Base-by-base conservation (phyloP, 306 rosid genomes). In the Lathyrus tuberosus region DNA sequence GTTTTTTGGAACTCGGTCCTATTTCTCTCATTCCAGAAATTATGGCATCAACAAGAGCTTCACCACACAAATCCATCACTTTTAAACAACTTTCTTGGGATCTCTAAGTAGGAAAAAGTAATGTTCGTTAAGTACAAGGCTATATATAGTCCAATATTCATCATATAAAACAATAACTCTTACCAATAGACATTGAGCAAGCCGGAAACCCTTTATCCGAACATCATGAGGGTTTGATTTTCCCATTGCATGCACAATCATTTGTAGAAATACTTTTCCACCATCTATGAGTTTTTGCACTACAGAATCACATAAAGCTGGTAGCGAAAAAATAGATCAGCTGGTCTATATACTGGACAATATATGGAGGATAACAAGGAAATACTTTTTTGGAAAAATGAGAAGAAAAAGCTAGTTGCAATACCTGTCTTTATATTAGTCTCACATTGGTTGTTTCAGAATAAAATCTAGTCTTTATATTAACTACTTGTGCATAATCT, bases 291-390 rank as follows among this genome's bases (percentile, higher is more conserved):
- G 83, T 54, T 82, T 88, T 65, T 61, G 60, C 41, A 90, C 90
- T 57, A 85, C 96, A 67, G 46, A 70, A 70, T 84, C 86, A 76
- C 98, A 93, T 75, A 93, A 71, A 84, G 94, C 98, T 88, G 87
- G 80, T 71, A 62, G 51, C 30, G 69, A 10, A 74, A 76, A 80
- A 20, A 53, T 54, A 76, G 72, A 81, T 65, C 26, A 51, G 71
- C 42, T 63, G 24, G 37, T 64, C 31, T 26, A 57, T 22, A 68
- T 30, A 60, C 33, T 46, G n/a, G 46, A 76, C 54, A 67, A 65
- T 28, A 57, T 6, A 14, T 22, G 16, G 47, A 76, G 48, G 28
- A 41, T 61, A 26, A 70, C 35, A 30, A 46, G n/a, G 17, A 80
- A 33, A 80, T 33, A 9, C 8, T 18, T 33, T 38, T 22, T 30